A percentile compares a stretch with the other conserved stretches of the same genome.
phyloP scores from a whole-genome alignment of 768 basidiomycete species.

The Hypsizygus marmoreus region DNA sequence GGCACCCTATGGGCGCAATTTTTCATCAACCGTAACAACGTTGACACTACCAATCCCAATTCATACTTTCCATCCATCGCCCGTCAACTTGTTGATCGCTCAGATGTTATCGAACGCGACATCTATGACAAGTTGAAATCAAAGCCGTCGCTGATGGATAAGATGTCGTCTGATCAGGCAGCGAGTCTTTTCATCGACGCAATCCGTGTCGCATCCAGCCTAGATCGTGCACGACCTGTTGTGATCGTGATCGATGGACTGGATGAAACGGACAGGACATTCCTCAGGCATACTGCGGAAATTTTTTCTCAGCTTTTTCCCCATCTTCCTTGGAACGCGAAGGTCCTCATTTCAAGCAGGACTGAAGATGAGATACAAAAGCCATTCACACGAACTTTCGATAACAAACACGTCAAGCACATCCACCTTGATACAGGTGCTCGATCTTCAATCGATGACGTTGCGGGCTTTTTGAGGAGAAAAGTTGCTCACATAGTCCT shows the following conservation, averaged over 20 bases:
- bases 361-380: conserved; percentile 16
- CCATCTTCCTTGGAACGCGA: conserved; percentile 7
- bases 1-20: conserved; percentile 15
- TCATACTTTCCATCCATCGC: conserved; percentile 20
- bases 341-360: conserved; percentile 16
- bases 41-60: conserved; percentile 12
- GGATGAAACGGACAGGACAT: conserved; percentile 16
- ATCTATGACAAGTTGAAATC: conserved; percentile 9
- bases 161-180: conserved; percentile 14
- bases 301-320: conserved; percentile 10
- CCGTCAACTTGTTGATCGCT: conserved; percentile 12
- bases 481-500: not conserved
- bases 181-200: conserved; percentile 10
- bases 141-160: conserved; percentile 5
- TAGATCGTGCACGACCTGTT: conserved; percentile 9
- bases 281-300: conserved; percentile 5
- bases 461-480: conserved; percentile 3
- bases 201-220: conserved; percentile 6
- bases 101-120: not conserved
- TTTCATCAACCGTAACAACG: conserved; percentile 19
- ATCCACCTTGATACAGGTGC: conserved; percentile 11
- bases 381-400: conserved; percentile 3
- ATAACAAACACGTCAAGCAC: conserved; percentile 9
- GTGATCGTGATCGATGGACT: conserved; percentile 20
- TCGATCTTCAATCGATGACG: conserved; percentile 10